These are phyloP conservation scores for Aureobasidium vineae DNA, from an alignment of 2,329 filamentous ascomycete species.

Conservation along the genomic window DNA sequence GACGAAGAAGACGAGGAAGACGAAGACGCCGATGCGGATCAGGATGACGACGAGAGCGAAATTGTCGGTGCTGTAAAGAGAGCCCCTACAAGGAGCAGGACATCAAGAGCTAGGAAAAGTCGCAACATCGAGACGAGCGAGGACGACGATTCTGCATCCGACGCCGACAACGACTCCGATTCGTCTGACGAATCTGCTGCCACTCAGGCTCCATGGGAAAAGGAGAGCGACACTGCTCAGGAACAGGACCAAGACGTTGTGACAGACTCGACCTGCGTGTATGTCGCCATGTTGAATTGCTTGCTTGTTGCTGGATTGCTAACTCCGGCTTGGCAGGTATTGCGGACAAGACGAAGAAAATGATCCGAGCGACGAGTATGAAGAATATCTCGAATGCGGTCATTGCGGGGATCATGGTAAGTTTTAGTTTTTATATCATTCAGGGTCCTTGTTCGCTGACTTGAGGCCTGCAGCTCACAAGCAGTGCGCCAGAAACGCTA, in stretches of 20 bases:
- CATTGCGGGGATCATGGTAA: conserved; percentile 80
- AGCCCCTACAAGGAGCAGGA: conserved; percentile 30
- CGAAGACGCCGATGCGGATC: conserved; percentile 37
- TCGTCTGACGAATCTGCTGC: conserved; percentile 37
- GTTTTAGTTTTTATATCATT: conserved; percentile 50
- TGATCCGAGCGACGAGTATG: conserved; percentile 77
- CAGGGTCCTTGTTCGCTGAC: conserved; percentile 43
- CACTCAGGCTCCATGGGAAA: conserved; percentile 54
- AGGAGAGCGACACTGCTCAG: conserved; percentile 54
- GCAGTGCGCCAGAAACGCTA: conserved; percentile 77
- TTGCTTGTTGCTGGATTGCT: background rate
- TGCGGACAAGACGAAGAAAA: conserved; percentile 81
- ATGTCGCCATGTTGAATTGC: conserved; percentile 39
- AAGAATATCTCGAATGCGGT: conserved; percentile 72
- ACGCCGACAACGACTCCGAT: conserved; percentile 33
- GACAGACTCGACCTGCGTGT: conserved; percentile 64
- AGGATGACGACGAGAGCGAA: conserved; percentile 50
- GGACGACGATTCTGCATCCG: conserved; percentile 31
- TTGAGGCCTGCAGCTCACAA: conserved; percentile 70
- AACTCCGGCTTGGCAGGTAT: conserved; percentile 57
- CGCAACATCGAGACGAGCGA: conserved; percentile 29
- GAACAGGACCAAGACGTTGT: conserved; percentile 56
- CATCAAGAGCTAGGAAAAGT: conserved; percentile 36
- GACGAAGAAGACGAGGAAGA: conserved; percentile 41
- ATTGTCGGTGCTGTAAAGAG: conserved; percentile 42